Evolutionary conservation across 331 rosid genomes (phyloP).

Genomic region (Rhamnella rubrinervis): DNA sequence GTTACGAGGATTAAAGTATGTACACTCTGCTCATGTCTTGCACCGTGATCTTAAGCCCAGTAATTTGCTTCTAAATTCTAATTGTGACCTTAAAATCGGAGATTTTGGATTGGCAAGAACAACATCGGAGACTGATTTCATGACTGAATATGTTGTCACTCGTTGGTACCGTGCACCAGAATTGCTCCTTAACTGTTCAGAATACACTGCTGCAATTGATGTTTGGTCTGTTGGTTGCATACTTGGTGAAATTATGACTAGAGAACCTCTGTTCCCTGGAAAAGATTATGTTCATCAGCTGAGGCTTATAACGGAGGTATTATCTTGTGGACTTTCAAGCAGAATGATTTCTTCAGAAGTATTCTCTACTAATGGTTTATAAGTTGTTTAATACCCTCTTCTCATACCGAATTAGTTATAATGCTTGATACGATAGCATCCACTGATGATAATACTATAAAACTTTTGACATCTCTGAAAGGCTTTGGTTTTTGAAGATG

Average conservation of each 20-base stretch:
- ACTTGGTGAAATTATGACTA: slow-evolving; percentile 83
- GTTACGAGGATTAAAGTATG: slow-evolving; percentile 89
- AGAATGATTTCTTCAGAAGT: background rate
- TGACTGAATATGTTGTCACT: slow-evolving; percentile 97
- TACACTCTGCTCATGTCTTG: slow-evolving; percentile 85
- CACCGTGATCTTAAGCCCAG: slow-evolving; percentile 99
- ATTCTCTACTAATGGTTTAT: background rate
- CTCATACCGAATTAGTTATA: background rate
- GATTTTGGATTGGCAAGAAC: slow-evolving; percentile 98
- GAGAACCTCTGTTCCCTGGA: slow-evolving; percentile 95
- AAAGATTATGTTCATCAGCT: slow-evolving; percentile 98
- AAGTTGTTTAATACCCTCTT: background rate
- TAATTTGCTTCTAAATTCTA: slow-evolving; percentile 77
- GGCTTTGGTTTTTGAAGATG: background rate
- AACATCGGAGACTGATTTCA: slow-evolving; percentile 87
- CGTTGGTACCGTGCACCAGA: slow-evolving; percentile 99
- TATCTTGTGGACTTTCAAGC: slow-evolving; percentile 21
- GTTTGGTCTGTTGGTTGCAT: slow-evolving; percentile 99
- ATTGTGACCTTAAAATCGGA: slow-evolving; percentile 90
- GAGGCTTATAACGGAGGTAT: slow-evolving; percentile 91
- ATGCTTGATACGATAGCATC: background rate
- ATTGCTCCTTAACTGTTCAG: slow-evolving; percentile 90
- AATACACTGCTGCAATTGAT: slow-evolving; percentile 96
- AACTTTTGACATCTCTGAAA: background rate
- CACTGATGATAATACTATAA: background rate